phyloP scores from a whole-genome alignment of 2,329 filamentous ascomycete genomes.

The Neofusicoccum parvum region DNA sequence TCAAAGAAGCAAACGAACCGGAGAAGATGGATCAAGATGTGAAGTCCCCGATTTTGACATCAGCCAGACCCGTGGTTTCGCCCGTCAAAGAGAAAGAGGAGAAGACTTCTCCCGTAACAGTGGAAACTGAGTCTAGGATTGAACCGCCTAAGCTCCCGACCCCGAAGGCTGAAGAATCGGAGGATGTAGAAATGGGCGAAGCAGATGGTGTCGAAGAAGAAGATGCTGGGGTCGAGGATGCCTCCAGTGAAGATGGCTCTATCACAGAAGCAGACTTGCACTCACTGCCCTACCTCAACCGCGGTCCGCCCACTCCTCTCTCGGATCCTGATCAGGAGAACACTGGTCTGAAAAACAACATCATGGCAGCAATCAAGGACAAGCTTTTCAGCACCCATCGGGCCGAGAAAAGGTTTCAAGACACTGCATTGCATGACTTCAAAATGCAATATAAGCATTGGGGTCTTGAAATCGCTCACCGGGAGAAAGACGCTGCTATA shows the following conservation, averaged over 20 bases:
- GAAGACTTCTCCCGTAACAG: neutral
- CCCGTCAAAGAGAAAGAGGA: neutral
- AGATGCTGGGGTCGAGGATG: constrained; percentile 20
- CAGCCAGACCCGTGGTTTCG: neutral
- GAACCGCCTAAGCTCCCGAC: constrained; percentile 31
- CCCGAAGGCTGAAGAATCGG: constrained; percentile 38
- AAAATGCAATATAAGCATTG: constrained; percentile 43
- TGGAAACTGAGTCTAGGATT: neutral
- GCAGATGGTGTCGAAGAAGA: constrained; percentile 22
- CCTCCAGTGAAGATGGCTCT: constrained; percentile 24
- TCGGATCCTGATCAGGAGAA: constrained; percentile 47
- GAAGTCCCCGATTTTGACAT: neutral
- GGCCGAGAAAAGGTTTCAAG: constrained; percentile 32
- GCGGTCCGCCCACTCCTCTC: constrained; percentile 45
- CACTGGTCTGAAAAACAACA: constrained; percentile 36
- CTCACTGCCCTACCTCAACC: constrained; percentile 48
- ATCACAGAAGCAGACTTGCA: constrained; percentile 44
- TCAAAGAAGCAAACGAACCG: neutral
- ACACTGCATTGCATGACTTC: constrained; percentile 38
- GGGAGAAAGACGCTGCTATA: constrained; percentile 42
- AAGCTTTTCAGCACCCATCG: constrained; percentile 37
- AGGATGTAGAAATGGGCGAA: constrained; percentile 29
- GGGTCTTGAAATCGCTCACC: constrained; percentile 41
- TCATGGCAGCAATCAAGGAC: constrained; percentile 40
- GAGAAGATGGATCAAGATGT: constrained; percentile 5